Evolutionary conservation across 345 rosid species (phyloP), one percentile per base, ranked within the genome.

Genomic region (Garcia nutans): DNA sequence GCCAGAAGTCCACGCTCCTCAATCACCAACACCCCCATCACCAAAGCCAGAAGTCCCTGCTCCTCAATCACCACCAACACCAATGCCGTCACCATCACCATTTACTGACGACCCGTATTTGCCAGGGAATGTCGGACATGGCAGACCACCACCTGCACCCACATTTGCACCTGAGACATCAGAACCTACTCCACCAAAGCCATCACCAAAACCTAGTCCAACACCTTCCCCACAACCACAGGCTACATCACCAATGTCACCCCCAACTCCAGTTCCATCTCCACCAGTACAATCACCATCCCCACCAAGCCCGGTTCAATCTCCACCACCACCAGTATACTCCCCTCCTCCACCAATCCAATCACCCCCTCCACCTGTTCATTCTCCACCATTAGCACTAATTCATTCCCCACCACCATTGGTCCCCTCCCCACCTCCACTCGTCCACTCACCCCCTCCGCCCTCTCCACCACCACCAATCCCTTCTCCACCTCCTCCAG

Each of bases 401-500:
- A n/a, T n/a, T n/a, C n/a, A n/a, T n/a, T n/a, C n/a, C n/a, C 77
- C 65, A 0, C 82, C 82, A 11, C 55, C 67, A n/a, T n/a, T n/a
- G 2, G 82, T 82, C 0, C 58, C 44, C 55, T 74, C 86, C 0
- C 85, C 81, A 26, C 85, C 86, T 0, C 82, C 86, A 33, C 82
- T 69, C 0, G 44, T 68, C 0, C 1, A 64, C 3, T 76, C 84
- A 0, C 73, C 86, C 0, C 71, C 87, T 3, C 84, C 84, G 9
- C 85, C 65, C 0, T 5, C 87, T 0, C 85, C 81, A 0, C 77
- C 82, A 0, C 80, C 81, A 0, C 80, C 81, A 0, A 69, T 58
- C 0, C 24, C 63, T 0, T 77, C 87, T 0, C 81, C 80, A 5
- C 85, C 84, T 12, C 84, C 86, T 0, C 78, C 80, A 0, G 47